Evolutionary conservation across 768 basidiomycete species (phyloP).

Genomic region (Lentinula lateritia): DNA sequence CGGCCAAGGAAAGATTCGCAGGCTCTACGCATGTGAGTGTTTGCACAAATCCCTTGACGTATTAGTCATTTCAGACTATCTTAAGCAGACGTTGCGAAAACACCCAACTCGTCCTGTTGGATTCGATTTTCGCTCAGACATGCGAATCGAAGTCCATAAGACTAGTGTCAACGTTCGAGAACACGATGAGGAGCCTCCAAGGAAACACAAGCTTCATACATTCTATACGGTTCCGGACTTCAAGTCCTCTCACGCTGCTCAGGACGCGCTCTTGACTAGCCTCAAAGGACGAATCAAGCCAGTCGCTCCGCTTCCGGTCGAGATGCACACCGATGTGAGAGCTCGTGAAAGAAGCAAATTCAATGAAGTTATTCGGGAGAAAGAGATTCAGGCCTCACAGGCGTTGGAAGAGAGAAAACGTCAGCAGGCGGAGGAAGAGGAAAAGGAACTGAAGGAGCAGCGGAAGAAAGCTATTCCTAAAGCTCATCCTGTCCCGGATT

Average conservation of each 20-base stretch:
- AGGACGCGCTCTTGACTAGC: constrained; percentile 34
- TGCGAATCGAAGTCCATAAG: constrained; percentile 43
- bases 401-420: constrained; percentile 40
- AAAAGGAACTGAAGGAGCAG: constrained; percentile 53
- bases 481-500: constrained; percentile 70
- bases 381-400: constrained; percentile 47
- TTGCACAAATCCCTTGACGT: background rate
- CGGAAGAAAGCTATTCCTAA: constrained; percentile 58
- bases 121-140: constrained; percentile 50
- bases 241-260: constrained; percentile 47
- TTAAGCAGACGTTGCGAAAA: constrained; percentile 12
- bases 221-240: constrained; percentile 42
- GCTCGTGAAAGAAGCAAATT: constrained; percentile 60
- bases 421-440: constrained; percentile 50
- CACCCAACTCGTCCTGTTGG: constrained; percentile 40
- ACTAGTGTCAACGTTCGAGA: constrained; percentile 19
- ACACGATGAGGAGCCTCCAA: constrained; percentile 18
- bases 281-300: constrained; percentile 45
- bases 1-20: background rate
- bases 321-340: constrained; percentile 50
- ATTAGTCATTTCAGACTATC: background rate
- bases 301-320: constrained; percentile 39
- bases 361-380: constrained; percentile 50
- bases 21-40: background rate
- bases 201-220: constrained; percentile 18